phyloP scores from a whole-genome alignment of 768 basidiomycete genomes.

The Phaffia australis region DNA sequence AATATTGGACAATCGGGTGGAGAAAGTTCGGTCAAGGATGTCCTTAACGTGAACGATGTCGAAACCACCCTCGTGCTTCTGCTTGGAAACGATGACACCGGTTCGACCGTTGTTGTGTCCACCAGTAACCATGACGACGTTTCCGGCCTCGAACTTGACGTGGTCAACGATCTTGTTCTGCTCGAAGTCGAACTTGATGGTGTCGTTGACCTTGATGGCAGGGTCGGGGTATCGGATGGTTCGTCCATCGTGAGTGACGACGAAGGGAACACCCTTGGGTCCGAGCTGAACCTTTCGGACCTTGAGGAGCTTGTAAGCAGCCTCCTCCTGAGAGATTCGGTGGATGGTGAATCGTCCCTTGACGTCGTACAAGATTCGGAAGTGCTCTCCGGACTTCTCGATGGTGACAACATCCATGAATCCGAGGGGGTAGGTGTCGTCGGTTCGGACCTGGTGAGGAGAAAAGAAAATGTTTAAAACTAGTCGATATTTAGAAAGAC shows the following conservation, averaged over 20 bases:
- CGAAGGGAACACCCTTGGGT: slow-evolving; percentile 83
- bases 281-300: slow-evolving; percentile 87
- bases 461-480: neutral
- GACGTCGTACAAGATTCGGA: slow-evolving; percentile 97
- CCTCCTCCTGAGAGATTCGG: slow-evolving; percentile 96
- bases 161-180: slow-evolving; percentile 81
- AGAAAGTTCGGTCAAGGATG: slow-evolving; percentile 69
- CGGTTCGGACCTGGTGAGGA: slow-evolving; percentile 61
- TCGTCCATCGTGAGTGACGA: slow-evolving; percentile 98
- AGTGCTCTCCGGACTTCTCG: slow-evolving; percentile 97
- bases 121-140: slow-evolving; percentile 94
- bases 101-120: slow-evolving; percentile 99
- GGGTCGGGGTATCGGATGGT: slow-evolving; percentile 99
- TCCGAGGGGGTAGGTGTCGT: slow-evolving; percentile 90
- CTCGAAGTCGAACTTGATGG: slow-evolving; percentile 91
- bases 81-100: slow-evolving; percentile 88
- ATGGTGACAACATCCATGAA: slow-evolving; percentile 97
- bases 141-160: slow-evolving; percentile 93
- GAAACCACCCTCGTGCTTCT: slow-evolving; percentile 89
- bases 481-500: neutral
- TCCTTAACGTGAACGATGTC: slow-evolving; percentile 96
- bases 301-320: slow-evolving; percentile 89
- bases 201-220: slow-evolving; percentile 87
- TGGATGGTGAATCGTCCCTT: slow-evolving; percentile 99
- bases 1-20: slow-evolving; percentile 94